phyloP scores from a whole-genome alignment of 148 eudicot genomes.

The Limonium bicolor region DNA sequence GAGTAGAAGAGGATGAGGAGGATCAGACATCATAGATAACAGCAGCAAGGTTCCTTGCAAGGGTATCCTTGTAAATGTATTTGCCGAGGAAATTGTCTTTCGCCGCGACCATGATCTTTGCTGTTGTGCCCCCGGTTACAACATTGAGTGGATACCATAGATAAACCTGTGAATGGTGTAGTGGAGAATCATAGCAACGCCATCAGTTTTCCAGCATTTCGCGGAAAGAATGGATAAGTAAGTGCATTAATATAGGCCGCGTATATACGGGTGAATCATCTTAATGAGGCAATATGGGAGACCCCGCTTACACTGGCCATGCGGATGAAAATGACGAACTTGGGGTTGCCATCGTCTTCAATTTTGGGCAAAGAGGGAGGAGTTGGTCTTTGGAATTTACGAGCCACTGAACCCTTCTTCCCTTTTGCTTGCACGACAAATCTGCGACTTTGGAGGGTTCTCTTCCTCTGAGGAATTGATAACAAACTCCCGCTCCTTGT shows the following conservation, averaged over 20 bases:
- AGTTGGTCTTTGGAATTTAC: slow-evolving; percentile 40
- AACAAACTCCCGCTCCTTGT: background rate
- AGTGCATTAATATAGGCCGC: too few species aligned
- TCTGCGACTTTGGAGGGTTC: slow-evolving; percentile 1
- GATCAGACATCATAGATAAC: slow-evolving; percentile 61
- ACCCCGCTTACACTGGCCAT: slow-evolving; percentile 46
- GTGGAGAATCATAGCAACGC: background rate
- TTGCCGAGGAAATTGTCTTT: slow-evolving; percentile 89
- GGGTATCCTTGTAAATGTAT: slow-evolving; percentile 87
- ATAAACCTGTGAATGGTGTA: slow-evolving; percentile 36
- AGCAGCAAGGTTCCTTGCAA: slow-evolving; percentile 80
- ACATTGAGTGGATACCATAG: slow-evolving; percentile 88
- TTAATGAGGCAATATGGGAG: slow-evolving; percentile 1
- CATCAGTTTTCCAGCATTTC: background rate
- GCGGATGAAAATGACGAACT: slow-evolving; percentile 72
- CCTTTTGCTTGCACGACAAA: slow-evolving; percentile 79
- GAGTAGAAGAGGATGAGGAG: background rate
- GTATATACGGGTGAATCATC: too few species aligned
- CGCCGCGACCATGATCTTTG: slow-evolving; percentile 97
- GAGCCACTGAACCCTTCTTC: slow-evolving; percentile 45
- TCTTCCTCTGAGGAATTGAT: slow-evolving; percentile 6
- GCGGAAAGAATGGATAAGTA: too few species aligned
- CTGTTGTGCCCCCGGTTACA: slow-evolving; percentile 85
- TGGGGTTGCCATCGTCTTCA: slow-evolving; percentile 92
- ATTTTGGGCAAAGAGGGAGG: slow-evolving; percentile 74